Evolutionary conservation across 257 asterid genomes (phyloP).

Genomic region (Anisodus acutangulus): DNA sequence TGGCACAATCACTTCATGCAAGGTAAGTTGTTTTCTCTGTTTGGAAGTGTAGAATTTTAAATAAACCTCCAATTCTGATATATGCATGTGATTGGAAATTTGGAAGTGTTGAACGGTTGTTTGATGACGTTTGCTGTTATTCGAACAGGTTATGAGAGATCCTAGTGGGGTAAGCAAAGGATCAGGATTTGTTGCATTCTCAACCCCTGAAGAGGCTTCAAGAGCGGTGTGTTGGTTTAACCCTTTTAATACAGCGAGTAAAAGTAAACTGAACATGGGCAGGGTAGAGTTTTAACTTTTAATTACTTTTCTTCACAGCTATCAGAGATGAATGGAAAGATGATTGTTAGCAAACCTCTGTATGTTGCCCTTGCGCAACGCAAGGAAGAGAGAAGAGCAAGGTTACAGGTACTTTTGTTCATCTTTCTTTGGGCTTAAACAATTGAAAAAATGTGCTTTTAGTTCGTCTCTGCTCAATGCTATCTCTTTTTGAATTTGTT

Average conservation of each 20-base stretch:
- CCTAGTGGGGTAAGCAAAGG: slow-evolving; percentile 90
- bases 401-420: slow-evolving; percentile 66
- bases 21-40: slow-evolving; percentile 44
- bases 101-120: neutral
- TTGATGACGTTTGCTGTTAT: slow-evolving; percentile 22
- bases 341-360: slow-evolving; percentile 79
- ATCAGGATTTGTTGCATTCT: slow-evolving; percentile 95
- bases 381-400: slow-evolving; percentile 92
- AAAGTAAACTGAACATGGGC: neutral
- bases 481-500: slow-evolving; percentile 14
- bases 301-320: slow-evolving; percentile 47
- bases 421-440: neutral
- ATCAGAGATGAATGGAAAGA: slow-evolving; percentile 86
- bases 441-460: neutral
- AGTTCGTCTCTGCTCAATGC: neutral
- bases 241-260: neutral
- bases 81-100: neutral
- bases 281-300: neutral
- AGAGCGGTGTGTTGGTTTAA: slow-evolving; percentile 65
- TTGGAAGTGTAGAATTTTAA: neutral
- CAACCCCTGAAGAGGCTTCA: slow-evolving; percentile 87
- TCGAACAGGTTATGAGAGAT: slow-evolving; percentile 81
- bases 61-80: neutral
- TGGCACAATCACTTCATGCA: slow-evolving; percentile 89
- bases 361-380: slow-evolving; percentile 95